Base-by-base conservation (phyloP, 768 basidiomycete species). In the Tephrocybe sp. region DNA sequence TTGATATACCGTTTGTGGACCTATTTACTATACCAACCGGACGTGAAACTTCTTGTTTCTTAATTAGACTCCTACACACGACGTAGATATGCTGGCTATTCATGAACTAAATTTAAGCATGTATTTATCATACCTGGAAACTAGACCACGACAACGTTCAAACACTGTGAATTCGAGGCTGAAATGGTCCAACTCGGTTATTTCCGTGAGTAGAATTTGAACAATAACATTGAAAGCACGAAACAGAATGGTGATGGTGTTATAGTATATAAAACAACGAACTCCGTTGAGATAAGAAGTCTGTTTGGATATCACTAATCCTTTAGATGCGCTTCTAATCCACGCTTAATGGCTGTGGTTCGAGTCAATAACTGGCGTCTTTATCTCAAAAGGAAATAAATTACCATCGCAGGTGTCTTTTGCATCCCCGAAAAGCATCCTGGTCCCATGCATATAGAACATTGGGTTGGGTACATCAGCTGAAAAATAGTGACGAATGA, bases 391-490 rank as follows among this genome's bases (percentile, higher is more conserved):
- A n/a, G 11, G 6, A 14, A n/a, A 4, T 36, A n/a, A n/a, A 73
- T 58, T 53, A 87, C 88, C 91, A 67, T 94, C 93, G 59, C 92
- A 93, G 25, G 87, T 89, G 61, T 90, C 88, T 64, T 92, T 93
- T 28, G 93, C 93, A 66, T 94, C 93, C 38, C 93, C 92, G 59
- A 94, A 94, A 55, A 94, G 61, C 93, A 94, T 94, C 72, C 86
- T 89, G 20, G 92, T 88, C 39, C 86, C 85, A 18, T 85, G 81
- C 86, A 92, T 90, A 68, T 89, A 94, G 76, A 94, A 94, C 86
- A 94, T 88, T 17, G 92, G 92, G 65, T 94, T 94, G 10, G 90
- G 92, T 9, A 93, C 91, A 64, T 93, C 91, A 46, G 93, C 91
- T 88, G n/a, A n/a, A n/a, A n/a, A 44, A 56, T 37, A 30, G 43